Base-by-base conservation (phyloP, 2,329 filamentous ascomycete genomes). In the Arthroderma sp. region DNA sequence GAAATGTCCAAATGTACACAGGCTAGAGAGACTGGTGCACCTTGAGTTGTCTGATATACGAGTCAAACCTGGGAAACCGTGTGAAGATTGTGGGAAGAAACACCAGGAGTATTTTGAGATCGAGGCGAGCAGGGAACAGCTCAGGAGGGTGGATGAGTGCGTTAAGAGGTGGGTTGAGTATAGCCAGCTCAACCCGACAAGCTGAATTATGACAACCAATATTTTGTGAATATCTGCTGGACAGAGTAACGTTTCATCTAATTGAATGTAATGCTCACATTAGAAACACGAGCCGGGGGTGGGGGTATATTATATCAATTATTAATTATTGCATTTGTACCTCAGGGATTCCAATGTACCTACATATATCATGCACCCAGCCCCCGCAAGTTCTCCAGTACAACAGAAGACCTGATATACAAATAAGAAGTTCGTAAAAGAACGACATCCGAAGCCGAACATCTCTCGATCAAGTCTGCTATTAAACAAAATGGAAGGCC, bases 31-130 rank as follows among this genome's bases (percentile, higher is more conserved):
- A 25, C 73, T 98, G 58, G 86, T 97, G 47, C 93, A 98, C 70
- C 76, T 97, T 13, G 93, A 98, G 73, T 79, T 97, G n/a, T 78
- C 77, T 4, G 77, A 77, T 41, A 73, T 77, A 63, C 74, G 71
- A 71, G 83, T 73, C 59, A 83, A 78, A 74, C 78, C 64, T 71
- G 74, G 57, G 72, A 83, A 69, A 17, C 80, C 81, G 55, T 98
- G 93, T 66, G 77, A 77, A 3, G 80, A 83, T 1, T 98, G 93
- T 67, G 90, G 90, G 1, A 84, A 84, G 66, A 85, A 89, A 65
- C 93, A 98, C 71, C 78, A 85, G 55, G 93, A 98, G 74, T 98
- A 91, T 91, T 98, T 98, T 69, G 87, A 94, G 73, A 84, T 96
- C 0, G 83, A 88, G 61, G 87, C 88, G 0, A 84, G 77, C 21